A percentile compares a stretch with the other conserved stretches of the same genome.
Evolutionary conservation across 257 asterid genomes (phyloP).

Genomic region (Rauvolfia tetraphylla): DNA sequence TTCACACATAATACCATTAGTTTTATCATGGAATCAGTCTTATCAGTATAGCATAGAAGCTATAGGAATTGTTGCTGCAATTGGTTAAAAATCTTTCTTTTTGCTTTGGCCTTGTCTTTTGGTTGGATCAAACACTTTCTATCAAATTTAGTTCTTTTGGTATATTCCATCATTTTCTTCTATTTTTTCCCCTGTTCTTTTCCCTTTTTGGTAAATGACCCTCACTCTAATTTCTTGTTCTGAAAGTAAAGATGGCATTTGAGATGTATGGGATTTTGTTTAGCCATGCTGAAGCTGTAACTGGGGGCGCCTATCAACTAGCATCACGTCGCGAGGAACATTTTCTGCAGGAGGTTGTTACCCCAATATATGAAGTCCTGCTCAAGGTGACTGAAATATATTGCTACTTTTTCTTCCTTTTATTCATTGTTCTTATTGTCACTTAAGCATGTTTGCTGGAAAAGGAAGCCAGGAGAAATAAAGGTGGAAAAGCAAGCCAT

Average conservation of each 20-base stretch:
- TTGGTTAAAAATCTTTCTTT: background rate
- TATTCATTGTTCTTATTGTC: background rate
- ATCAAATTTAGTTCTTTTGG: background rate
- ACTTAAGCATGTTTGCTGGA: conserved; percentile 36
- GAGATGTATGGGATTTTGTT: conserved; percentile 63
- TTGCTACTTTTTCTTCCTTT: background rate
- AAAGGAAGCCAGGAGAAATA: conserved; percentile 92
- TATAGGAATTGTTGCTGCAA: background rate
- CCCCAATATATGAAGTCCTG: conserved; percentile 84
- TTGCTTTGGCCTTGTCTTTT: background rate
- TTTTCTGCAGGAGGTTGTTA: conserved; percentile 75
- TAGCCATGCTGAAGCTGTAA: conserved; percentile 60
- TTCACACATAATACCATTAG: background rate
- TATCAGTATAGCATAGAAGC: background rate
- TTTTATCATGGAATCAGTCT: background rate
- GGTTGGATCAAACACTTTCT: background rate
- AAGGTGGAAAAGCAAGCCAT: conserved; percentile 88
- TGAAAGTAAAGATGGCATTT: conserved; percentile 65
- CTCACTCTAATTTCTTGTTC: conserved; percentile 13
- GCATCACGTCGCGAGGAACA: conserved; percentile 63
- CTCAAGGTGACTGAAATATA: conserved; percentile 46
- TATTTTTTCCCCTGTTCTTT: background rate
- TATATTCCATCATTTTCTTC: background rate
- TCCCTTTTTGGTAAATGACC: background rate
- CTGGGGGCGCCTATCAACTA: conserved; percentile 58